Evolutionary conservation across 2,329 filamentous ascomycete genomes (phyloP), one percentile per base, ranked within the genome.

Genomic region (Parastagonospora nodorum): DNA sequence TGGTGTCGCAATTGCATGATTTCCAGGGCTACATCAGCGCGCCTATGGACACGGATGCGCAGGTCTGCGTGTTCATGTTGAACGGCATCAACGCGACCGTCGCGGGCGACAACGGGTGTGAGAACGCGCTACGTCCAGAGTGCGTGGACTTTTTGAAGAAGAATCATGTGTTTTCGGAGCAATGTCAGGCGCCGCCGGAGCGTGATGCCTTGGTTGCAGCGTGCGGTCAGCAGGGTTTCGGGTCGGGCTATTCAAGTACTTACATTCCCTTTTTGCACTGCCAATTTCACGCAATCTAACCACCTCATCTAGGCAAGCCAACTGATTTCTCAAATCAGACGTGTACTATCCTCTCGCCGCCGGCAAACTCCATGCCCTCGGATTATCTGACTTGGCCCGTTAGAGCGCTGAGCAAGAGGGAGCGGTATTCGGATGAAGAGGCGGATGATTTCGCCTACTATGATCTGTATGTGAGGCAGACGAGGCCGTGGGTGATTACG

Each of bases 21-120:
- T 8, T 47, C 3, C 32, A 33, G 19, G 37, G 36, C 14, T 47
- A 40, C 15, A n/a, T 47, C n/a, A 47, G 44, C 16, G 44, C 29
- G 4, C 36, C 44, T 2, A 37, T 11, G 27, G 36, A 33, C 9
- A 27, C 19, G 10, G 27, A 47, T 10, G 37, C 29, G 7, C 11
- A 16, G 1, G 28, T 24, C 7, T 47, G 44, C 28, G 30, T 41
- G 7, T 39, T 40, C 28, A 41, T 47, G 44, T 24, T 32, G 2
- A 2, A 11, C 9, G 36, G 36, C 1, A n/a, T 47, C 5, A 35
- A 47, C 15, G 36, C 35, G 6, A 31, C 30, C 5, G 36, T n/a
- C 2, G 15, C 16, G 1, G 37, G 37, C 9, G 37, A 39, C 4
- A 27, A 27, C n/a, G 28, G 36, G 11, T 30, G 44, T 15, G 36